Percentiles rank a stretch among this genome's conserved stretches.
Evolutionary conservation across 495 filamentous ascomycete genomes (phyloP).

Genomic region (Podospora fimiseda): DNA sequence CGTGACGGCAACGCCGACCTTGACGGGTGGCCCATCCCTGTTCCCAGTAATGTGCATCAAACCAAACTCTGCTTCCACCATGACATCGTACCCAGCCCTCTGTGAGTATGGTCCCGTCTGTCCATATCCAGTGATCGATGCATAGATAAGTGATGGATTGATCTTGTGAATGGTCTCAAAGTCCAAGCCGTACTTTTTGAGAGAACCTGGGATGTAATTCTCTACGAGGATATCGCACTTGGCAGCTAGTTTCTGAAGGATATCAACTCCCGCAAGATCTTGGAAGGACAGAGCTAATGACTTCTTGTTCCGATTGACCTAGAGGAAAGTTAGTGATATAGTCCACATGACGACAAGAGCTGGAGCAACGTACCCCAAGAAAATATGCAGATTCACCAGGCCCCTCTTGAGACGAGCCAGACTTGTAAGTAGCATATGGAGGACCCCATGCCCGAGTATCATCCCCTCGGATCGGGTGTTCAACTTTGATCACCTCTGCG

Average conservation of each 20-base stretch:
- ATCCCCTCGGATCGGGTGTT: conserved; percentile 86
- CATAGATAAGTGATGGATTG: conserved; percentile 70
- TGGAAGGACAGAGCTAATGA: conserved; percentile 89
- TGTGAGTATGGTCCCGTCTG: conserved; percentile 89
- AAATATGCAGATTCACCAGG: conserved; percentile 95
- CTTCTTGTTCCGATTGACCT: conserved; percentile 97
- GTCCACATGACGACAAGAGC: no score
- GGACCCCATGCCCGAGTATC: conserved; percentile 97
- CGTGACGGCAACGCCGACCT: conserved; percentile 95
- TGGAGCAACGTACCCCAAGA: conserved; percentile 55
- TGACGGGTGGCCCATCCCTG: conserved; percentile 84
- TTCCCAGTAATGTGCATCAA: conserved; percentile 96
- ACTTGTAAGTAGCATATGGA: conserved; percentile 73
- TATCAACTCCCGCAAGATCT: conserved; percentile 70
- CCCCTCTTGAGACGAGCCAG: conserved; percentile 54
- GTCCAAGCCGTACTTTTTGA: conserved; percentile 89
- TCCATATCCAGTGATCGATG: conserved; percentile 63
- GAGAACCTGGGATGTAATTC: conserved; percentile 86
- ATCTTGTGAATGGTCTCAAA: conserved; percentile 70
- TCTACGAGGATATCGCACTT: conserved; percentile 91
- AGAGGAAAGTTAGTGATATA: neutral
- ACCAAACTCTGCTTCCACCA: conserved; percentile 98
- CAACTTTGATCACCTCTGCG: conserved; percentile 93
- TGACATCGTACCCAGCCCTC: conserved; percentile 94
- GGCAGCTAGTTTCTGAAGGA: conserved; percentile 76